Conservation (phyloP, 805 yeast genomes). For the Myxozyma geophila region DNA sequence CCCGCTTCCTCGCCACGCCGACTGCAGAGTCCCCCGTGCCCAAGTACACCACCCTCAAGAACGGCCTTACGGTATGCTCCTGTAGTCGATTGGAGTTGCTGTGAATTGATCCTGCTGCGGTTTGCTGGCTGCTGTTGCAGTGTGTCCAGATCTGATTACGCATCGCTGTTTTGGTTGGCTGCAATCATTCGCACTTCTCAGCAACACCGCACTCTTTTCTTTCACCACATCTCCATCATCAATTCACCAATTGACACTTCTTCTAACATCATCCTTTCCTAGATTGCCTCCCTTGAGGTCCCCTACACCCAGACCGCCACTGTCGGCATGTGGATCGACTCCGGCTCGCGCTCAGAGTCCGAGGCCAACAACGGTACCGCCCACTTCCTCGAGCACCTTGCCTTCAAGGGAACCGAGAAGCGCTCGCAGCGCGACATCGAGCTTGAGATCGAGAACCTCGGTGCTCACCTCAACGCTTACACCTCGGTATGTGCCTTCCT, state of each 20-base stretch:
- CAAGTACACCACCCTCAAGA: conserved; percentile 73
- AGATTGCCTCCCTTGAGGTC: conserved; percentile 74
- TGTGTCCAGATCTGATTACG: no score
- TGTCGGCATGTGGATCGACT: conserved; percentile 97
- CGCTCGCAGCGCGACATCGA: conserved; percentile 85
- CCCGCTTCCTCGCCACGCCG: conserved; percentile 36
- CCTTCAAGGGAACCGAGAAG: conserved; percentile 88
- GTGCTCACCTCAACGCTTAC: conserved; percentile 97
- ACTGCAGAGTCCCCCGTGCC: conserved; percentile 51
- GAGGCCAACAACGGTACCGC: conserved; percentile 90
- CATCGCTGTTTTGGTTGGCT: no score
- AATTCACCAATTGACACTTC: neutral
- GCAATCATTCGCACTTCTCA: no score
- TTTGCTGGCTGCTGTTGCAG: neutral
- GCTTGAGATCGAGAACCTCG: conserved; percentile 92
- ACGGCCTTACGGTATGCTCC: conserved; percentile 78
- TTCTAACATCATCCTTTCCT: neutral
- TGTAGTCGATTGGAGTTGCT: neutral
- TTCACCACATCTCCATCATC: neutral
- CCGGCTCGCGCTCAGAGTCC: conserved; percentile 96
- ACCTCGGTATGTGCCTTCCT: conserved; percentile 57
- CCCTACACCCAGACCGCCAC: conserved; percentile 94
- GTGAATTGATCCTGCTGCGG: neutral
- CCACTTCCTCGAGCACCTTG: conserved; percentile 93
- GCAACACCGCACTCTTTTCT: no score